Evolutionary conservation across 2,329 filamentous ascomycete species (phyloP).

Genomic region (Chaetomiaceae sp.): DNA sequence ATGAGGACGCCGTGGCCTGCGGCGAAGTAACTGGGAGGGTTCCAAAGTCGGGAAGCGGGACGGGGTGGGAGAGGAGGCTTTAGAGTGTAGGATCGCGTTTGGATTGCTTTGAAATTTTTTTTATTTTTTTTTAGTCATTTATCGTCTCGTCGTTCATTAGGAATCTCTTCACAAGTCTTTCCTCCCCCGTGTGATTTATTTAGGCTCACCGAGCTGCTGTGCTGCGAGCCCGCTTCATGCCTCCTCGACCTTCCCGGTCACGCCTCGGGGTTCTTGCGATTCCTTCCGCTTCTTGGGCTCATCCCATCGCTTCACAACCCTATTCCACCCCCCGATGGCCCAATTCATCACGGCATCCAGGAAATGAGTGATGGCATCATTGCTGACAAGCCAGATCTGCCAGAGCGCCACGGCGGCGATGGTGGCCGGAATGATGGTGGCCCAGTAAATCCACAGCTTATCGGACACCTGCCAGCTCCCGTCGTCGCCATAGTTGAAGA

Average conservation of each 20-base stretch:
- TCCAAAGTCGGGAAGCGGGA: no score
- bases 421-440: constrained; percentile 17
- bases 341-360: neutral
- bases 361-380: constrained; percentile 12
- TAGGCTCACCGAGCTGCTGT: no score
- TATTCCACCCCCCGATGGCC: neutral
- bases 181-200: no score
- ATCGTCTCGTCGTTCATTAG: no score
- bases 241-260: neutral
- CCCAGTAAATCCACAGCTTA: constrained; percentile 22
- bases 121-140: no score
- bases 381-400: constrained; percentile 16
- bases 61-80: no score
- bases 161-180: no score
- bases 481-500: constrained; percentile 19
- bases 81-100: no score
- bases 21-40: no score
- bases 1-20: constrained; percentile 15
- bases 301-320: no score
- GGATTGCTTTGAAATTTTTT: no score
- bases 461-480: constrained; percentile 16
- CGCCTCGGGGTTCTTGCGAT: neutral
- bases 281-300: neutral
- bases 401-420: constrained; percentile 17
- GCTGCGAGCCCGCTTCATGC: neutral